Percentiles rank a stretch among this genome's conserved stretches.
These are phyloP conservation scores for Apiospora malaysiana DNA, from an alignment of 2,329 filamentous ascomycete genomes.

Conservation along the genomic window DNA sequence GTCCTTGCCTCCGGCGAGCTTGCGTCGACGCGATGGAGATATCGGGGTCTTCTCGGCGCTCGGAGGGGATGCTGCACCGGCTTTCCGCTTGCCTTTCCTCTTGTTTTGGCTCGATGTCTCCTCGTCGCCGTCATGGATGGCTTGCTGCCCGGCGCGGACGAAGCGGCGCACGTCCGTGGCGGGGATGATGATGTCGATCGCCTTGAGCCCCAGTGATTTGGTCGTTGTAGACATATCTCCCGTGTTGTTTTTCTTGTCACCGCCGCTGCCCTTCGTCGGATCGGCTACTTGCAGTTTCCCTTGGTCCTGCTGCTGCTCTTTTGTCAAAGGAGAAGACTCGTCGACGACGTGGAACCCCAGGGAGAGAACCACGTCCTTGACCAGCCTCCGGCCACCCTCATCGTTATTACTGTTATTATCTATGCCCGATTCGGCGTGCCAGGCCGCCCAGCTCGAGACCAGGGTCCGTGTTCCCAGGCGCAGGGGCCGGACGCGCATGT, in stretches of 20 bases:
- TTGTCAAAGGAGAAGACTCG: not conserved
- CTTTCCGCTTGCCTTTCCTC: conserved; percentile 6
- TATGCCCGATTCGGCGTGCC: conserved; percentile 42
- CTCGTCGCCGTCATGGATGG: conserved; percentile 39
- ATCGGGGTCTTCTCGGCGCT: not conserved
- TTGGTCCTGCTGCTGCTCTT: conserved; percentile 25
- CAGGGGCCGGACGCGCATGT: conserved; percentile 60
- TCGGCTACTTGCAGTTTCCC: not conserved
- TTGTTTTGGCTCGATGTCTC: not conserved
- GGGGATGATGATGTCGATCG: conserved; percentile 59
- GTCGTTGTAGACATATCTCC: conserved; percentile 11
- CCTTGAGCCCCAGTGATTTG: conserved; percentile 42
- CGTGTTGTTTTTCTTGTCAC: conserved; percentile 23
- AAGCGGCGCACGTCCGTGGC: conserved; percentile 55
- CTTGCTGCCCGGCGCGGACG: conserved; percentile 44
- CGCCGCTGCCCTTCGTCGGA: not conserved
- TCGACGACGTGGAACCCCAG: conserved; percentile 54
- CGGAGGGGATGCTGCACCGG: not conserved
- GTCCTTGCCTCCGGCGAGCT: conserved; percentile 51
- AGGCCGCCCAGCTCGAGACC: conserved; percentile 56
- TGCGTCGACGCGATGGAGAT: conserved; percentile 17
- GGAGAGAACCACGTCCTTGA: conserved; percentile 56
- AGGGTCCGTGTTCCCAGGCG: conserved; percentile 57
- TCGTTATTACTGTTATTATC: not conserved
- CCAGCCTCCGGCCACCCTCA: conserved; percentile 24